phyloP scores from a whole-genome alignment of 345 rosid genomes.

The Corchorus olitorius region DNA sequence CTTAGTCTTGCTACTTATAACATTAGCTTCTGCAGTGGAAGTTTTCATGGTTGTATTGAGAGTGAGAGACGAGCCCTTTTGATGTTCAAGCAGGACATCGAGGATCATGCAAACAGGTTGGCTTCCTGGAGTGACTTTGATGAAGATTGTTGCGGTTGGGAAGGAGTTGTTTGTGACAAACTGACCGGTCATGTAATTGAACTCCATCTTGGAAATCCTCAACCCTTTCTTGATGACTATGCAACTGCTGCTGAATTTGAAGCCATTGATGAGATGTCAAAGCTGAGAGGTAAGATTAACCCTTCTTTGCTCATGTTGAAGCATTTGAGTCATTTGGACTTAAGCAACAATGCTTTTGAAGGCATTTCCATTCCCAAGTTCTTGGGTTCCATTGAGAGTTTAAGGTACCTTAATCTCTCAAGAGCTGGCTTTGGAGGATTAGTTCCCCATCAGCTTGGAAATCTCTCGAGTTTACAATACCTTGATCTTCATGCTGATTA shows the following conservation, averaged over 20 bases:
- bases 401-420: slow-evolving; percentile 36
- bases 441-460: slow-evolving; percentile 35
- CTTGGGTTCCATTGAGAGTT: slow-evolving; percentile 22
- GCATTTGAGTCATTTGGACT: slow-evolving; percentile 25
- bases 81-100: slow-evolving; percentile 28
- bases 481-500: background rate
- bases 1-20: background rate
- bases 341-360: slow-evolving; percentile 36
- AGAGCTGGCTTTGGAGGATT: slow-evolving; percentile 24
- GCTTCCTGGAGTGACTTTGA: slow-evolving; percentile 26
- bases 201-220: slow-evolving; percentile 23
- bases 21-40: background rate
- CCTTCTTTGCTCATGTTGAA: slow-evolving; percentile 31
- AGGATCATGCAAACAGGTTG: slow-evolving; percentile 30
- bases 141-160: slow-evolving; percentile 30
- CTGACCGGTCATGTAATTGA: slow-evolving; percentile 11
- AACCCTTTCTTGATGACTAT: background rate
- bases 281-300: slow-evolving; percentile 30
- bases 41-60: slow-evolving; percentile 18
- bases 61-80: slow-evolving; percentile 30
- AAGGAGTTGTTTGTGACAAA: slow-evolving; percentile 26
- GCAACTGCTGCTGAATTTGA: background rate
- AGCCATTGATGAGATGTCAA: slow-evolving; percentile 9
- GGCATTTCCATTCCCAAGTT: slow-evolving; percentile 31
- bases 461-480: slow-evolving; percentile 3